Percentiles rank a stretch among this genome's conserved stretches.
These are phyloP conservation scores for Penicillium sp. DNA, from an alignment of 2,329 filamentous ascomycete genomes.

Conservation along the genomic window DNA sequence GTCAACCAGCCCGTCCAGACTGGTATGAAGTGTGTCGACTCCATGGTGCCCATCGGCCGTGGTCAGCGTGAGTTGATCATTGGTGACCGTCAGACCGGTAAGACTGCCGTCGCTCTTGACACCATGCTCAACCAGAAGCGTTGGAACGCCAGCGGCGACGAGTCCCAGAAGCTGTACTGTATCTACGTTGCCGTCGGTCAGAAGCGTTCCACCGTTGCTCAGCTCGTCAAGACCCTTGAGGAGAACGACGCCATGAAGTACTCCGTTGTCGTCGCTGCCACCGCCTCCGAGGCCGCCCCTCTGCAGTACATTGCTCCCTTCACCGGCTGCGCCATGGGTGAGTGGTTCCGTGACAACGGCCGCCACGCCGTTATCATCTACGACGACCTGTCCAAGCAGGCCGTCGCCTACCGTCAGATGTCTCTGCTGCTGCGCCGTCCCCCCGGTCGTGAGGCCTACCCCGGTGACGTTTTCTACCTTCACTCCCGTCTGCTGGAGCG, in stretches of 20 bases:
- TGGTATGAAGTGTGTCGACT: constrained; percentile 97
- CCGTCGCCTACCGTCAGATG: constrained; percentile 98
- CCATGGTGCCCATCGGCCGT: constrained; percentile 99
- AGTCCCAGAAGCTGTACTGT: constrained; percentile 99
- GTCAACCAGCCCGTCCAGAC: constrained; percentile 99
- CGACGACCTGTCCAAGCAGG: constrained; percentile 97
- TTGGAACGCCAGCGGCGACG: constrained; percentile 85
- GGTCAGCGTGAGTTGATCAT: constrained; percentile 99
- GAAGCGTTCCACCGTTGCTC: constrained; percentile 98
- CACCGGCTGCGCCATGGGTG: constrained; percentile 67
- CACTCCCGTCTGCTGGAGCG: constrained; percentile 99
- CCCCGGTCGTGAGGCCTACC: constrained; percentile 98
- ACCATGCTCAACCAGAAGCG: constrained; percentile 99
- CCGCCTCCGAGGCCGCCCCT: constrained; percentile 93
- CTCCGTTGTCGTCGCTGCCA: constrained; percentile 87
- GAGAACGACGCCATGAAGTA: constrained; percentile 99
- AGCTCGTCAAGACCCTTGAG: constrained; percentile 99
- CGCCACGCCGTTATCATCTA: constrained; percentile 87
- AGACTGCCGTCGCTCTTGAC: constrained; percentile 97
- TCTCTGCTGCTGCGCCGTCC: constrained; percentile 95
- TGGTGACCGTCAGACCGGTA: constrained; percentile 99
- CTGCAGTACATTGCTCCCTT: constrained; percentile 94
- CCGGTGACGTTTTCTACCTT: constrained; percentile 98
- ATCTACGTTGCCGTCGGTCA: constrained; percentile 98
- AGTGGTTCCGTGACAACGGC: constrained; percentile 78